Conservation (phyloP, 257 asterid species). For the Salvia hispanica region DNA sequence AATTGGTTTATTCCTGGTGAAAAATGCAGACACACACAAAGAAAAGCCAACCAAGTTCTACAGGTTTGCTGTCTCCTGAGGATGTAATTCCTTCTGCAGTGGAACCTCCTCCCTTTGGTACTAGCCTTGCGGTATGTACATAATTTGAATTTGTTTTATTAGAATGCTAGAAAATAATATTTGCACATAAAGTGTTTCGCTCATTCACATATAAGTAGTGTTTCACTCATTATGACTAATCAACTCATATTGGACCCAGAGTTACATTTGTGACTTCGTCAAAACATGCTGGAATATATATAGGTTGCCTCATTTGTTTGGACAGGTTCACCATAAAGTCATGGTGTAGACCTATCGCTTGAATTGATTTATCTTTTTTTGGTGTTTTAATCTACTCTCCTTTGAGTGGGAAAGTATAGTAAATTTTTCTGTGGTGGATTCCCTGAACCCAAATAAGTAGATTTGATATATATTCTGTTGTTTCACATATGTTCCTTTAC, state of each 20-base stretch:
- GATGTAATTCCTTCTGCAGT: constrained; percentile 53
- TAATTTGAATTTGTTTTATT: constrained; percentile 23
- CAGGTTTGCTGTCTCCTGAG: constrained; percentile 42
- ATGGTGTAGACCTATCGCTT: background rate
- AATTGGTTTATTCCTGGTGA: constrained; percentile 32
- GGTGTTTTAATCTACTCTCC: background rate
- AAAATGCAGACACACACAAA: constrained; percentile 77
- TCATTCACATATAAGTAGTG: background rate
- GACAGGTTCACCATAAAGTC: constrained; percentile 17
- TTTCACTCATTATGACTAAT: constrained; percentile 18
- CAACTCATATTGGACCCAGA: constrained; percentile 7
- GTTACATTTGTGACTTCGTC: background rate
- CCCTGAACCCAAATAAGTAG: background rate
- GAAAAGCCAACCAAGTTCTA: constrained; percentile 49
- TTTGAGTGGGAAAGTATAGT: background rate
- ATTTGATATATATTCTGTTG: background rate
- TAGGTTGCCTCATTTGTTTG: constrained; percentile 21
- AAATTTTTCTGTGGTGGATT: constrained; percentile 3
- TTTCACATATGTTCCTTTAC: background rate
- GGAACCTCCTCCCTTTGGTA: constrained; percentile 83
- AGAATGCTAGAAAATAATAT: constrained; percentile 7
- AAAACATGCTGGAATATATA: constrained; percentile 1
- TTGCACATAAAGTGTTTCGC: background rate
- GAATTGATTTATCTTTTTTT: background rate
- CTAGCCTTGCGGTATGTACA: constrained; percentile 68